These are phyloP conservation scores for Lactifluus subvellereus DNA, from an alignment of 768 basidiomycete genomes.

Conservation along the genomic window DNA sequence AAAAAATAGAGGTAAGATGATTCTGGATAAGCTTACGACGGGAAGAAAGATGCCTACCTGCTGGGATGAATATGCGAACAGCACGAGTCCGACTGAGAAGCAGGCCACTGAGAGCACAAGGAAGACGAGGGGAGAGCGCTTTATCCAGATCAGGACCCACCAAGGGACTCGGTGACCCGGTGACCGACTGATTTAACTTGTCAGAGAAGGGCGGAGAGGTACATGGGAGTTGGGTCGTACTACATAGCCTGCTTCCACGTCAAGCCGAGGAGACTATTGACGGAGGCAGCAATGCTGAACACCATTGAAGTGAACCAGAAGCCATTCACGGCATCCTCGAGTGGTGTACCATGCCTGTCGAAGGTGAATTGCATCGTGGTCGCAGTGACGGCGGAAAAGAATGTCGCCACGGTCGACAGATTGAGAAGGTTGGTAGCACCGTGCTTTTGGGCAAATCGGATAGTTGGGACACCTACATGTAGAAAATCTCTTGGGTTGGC, in stretches of 20 bases:
- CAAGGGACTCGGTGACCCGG: conserved; percentile 72
- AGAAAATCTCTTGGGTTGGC: background rate
- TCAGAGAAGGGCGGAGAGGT: conserved; percentile 10
- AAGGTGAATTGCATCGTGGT: conserved; percentile 68
- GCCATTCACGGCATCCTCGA: conserved; percentile 54
- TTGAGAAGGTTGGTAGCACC: conserved; percentile 64
- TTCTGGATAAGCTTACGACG: background rate
- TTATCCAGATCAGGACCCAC: conserved; percentile 87
- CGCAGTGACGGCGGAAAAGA: conserved; percentile 71
- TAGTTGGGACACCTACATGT: conserved; percentile 61
- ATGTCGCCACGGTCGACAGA: conserved; percentile 70
- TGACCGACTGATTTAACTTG: conserved; percentile 46
- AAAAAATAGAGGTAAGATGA: background rate
- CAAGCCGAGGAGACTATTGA: conserved; percentile 69
- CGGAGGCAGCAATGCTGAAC: conserved; percentile 71
- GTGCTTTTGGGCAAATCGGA: conserved; percentile 71
- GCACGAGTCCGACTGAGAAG: conserved; percentile 72
- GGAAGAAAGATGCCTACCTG: conserved; percentile 42
- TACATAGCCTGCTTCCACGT: conserved; percentile 84
- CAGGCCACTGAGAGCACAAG: conserved; percentile 78
- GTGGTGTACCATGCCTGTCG: conserved; percentile 33
- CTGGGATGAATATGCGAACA: conserved; percentile 68
- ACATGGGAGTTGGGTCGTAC: conserved; percentile 38
- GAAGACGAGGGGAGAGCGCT: conserved; percentile 76
- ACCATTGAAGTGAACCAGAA: conserved; percentile 75